Base-by-base conservation (phyloP, 1,284 basidiomycete species). In the Cystobasidium slooffiae region DNA sequence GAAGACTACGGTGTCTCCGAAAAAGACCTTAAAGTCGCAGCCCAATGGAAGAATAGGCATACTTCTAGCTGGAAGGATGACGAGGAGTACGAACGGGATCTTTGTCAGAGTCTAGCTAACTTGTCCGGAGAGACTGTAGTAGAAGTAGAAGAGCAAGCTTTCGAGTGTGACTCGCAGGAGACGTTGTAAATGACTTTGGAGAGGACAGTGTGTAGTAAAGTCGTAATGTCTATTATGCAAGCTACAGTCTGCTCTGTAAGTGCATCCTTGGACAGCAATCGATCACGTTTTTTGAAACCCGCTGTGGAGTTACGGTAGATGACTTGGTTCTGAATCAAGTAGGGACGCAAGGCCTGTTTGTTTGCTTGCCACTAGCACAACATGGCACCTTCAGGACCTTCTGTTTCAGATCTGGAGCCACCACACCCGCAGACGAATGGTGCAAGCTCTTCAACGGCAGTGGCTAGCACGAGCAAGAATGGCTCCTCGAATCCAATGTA, bases 401-500 rank as follows among this genome's bases (percentile, higher is more conserved):
- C 56, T 10, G 39, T 59, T 6, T 18, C 56, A 20, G 12, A 10
- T 14, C 56, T 59, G 12, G 56, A 59, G 20, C 56, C 56, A 41
- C 56, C 56, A 22, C 56, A 59, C 20, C 39, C 56, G 14, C 37
- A 41, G 20, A 43, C 37, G 18, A 43, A 59, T 43, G 56, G 56
- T 18, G 6, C 56, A 6, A 43, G 22, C 20, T 59, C 56, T 9
- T 31, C 31, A 5, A 31, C 31, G 31, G 14, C 55, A 12, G 22
- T 12, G 8, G 7, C 56, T 31, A 41, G 56, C 18, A n/a, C 9
- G 43, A 63, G 44, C 61, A 22, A 49, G 43, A 51, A 63, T 49
- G 61, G 20, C 9, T 37, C 43, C 16, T 56, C 61, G 14, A n/a
- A 20, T 46, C 44, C 39, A 6, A 77, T 80, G 72, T 94, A 91